Base-by-base conservation (phyloP, 352 stramenopile genomes). In the Phytophthora sojae region DNA sequence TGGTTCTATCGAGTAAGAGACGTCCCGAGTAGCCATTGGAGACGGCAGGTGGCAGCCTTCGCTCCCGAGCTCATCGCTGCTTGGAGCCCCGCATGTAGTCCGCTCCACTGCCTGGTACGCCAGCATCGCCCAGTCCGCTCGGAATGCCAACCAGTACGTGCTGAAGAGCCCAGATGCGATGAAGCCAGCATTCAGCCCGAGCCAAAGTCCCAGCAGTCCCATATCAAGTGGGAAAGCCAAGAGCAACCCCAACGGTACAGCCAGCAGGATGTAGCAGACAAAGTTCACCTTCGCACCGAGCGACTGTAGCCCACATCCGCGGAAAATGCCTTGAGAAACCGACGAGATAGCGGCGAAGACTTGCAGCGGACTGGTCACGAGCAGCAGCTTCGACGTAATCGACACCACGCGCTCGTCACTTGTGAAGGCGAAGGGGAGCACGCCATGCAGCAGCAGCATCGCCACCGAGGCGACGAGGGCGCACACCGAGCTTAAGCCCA, bases 211-310 rank as follows among this genome's bases (percentile, higher is more conserved):
- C 14, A 88, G 66, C 25, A 96, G 73, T 0, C 84, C 83, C 73
- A 93, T 74, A 14, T 80, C 66, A 35, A 91, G 70, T 39, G 81
- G 57, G 63, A 96, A 90, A 7, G 85, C 90, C 7, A 97, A 75
- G 23, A 89, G 63, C 42, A 95, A 72, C 1, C 86, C 90, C 17
- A 97, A 39, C 0, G 92, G 90, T n/a, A 97, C 78, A 42, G 88
- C 90, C 21, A 97, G 64, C 21, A 86, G 57, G 35, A 97, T 85
- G 75, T 95, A 97, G 55, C 83, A 83, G 14, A 96, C 78, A 39
- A 97, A 97, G 59, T 97, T 97, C 65, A 94, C 81, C 14, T 81
- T 81, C 8, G 92, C 92, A 19, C 87, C 87, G 9, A 97, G 80
- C n/a, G 81, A 64, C 61, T 97, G 92, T 53, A 91, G 79, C 3